These are phyloP conservation scores for Penicillium olsonii DNA, from an alignment of 2,329 filamentous ascomycete genomes.

Conservation along the genomic window DNA sequence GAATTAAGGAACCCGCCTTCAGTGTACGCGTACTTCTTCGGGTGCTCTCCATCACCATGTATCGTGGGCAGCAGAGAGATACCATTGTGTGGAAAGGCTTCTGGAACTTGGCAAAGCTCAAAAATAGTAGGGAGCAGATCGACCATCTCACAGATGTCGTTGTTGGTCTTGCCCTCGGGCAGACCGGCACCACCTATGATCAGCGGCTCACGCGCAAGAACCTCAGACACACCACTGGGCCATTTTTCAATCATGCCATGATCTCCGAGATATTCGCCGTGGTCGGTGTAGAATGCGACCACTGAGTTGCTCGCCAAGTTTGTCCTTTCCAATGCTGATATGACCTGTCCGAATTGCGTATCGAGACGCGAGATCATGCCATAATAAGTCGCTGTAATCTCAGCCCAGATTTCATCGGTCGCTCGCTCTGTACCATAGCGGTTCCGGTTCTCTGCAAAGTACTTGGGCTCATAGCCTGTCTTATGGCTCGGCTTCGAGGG, in stretches of 20 bases:
- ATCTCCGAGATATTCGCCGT: constrained; percentile 51
- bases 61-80: constrained; percentile 37
- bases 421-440: constrained; percentile 43
- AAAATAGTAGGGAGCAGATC: constrained; percentile 50
- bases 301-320: constrained; percentile 43
- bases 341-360: constrained; percentile 48
- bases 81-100: constrained; percentile 47
- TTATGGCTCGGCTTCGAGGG: constrained; percentile 21
- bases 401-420: constrained; percentile 46
- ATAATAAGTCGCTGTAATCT: constrained; percentile 50
- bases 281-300: constrained; percentile 39
- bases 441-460: constrained; percentile 42
- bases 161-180: constrained; percentile 34
- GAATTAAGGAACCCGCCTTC: constrained; percentile 49
- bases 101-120: constrained; percentile 40
- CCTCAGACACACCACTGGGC: constrained; percentile 48
- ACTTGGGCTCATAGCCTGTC: constrained; percentile 48
- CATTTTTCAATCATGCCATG: constrained; percentile 54
- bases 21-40: constrained; percentile 47
- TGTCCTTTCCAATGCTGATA: constrained; percentile 29
- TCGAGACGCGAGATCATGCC: constrained; percentile 52
- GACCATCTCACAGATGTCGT: constrained; percentile 49
- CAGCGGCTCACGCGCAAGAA: constrained; percentile 47
- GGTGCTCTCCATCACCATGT: constrained; percentile 26
- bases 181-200: constrained; percentile 48